These are phyloP conservation scores for Leccinum subfulvum DNA, from an alignment of 1,284 basidiomycete species.

Conservation along the genomic window DNA sequence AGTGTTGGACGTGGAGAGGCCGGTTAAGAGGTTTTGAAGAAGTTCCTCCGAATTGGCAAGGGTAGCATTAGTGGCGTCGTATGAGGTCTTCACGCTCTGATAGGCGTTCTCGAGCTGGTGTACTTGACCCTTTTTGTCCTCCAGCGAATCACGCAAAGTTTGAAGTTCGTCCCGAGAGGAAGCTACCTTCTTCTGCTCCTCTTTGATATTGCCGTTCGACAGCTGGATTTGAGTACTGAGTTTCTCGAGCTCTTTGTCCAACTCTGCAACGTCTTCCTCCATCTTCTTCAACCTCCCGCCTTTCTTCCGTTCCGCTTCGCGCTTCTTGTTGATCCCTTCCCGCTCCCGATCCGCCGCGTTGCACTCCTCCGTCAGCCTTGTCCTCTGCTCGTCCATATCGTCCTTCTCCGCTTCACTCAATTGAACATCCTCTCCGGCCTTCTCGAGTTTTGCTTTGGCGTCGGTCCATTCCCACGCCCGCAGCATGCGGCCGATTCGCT, in stretches of 20 bases:
- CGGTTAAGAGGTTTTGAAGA: conserved; percentile 93
- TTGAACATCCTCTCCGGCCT: conserved; percentile 56
- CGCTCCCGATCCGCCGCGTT: conserved; percentile 51
- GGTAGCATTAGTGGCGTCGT: conserved; percentile 62
- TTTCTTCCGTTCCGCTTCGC: conserved; percentile 66
- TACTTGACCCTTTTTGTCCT: conserved; percentile 60
- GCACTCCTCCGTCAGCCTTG: conserved; percentile 48
- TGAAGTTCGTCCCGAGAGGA: conserved; percentile 56
- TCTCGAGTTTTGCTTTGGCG: conserved; percentile 44
- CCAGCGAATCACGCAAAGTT: conserved; percentile 57
- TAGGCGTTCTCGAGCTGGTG: conserved; percentile 61
- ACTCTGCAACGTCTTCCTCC: conserved; percentile 72
- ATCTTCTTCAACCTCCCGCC: conserved; percentile 76
- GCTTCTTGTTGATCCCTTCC: conserved; percentile 64
- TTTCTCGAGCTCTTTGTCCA: conserved; percentile 87
- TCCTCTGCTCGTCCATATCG: conserved; percentile 48
- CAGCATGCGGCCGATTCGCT: conserved; percentile 82
- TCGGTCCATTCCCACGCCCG: conserved; percentile 90
- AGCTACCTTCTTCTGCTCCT: conserved; percentile 72
- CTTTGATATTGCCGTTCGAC: conserved; percentile 72
- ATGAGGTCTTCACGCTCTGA: conserved; percentile 70
- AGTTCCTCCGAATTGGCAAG: conserved; percentile 85
- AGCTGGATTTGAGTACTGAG: conserved; percentile 86
- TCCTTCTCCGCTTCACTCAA: conserved; percentile 46
- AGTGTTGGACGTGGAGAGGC: conserved; percentile 72